phyloP scores from a whole-genome alignment of 495 filamentous ascomycete genomes.

The Evernia prunastri region DNA sequence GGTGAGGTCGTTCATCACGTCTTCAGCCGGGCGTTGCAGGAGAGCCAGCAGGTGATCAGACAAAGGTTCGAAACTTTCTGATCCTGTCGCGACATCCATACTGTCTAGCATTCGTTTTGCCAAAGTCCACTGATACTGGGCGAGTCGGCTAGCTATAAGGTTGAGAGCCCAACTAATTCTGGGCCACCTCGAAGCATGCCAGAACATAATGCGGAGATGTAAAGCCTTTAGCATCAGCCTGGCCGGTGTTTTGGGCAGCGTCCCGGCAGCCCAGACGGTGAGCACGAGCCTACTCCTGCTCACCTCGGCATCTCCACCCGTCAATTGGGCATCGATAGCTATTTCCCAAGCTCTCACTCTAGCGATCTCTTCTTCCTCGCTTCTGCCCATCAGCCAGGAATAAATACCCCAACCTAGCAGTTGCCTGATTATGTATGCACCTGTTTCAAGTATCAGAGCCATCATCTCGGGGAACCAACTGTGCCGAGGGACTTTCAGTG shows the following conservation, averaged over 20 bases:
- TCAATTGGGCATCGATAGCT: constrained; percentile 87
- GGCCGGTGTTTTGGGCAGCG: constrained; percentile 74
- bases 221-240: constrained; percentile 88
- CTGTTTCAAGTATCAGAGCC: constrained; percentile 68
- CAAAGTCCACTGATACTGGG: constrained; percentile 71
- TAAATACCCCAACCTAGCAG: constrained; percentile 69
- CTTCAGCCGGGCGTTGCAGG: constrained; percentile 67
- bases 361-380: constrained; percentile 77
- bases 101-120: constrained; percentile 59
- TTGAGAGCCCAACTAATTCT: constrained; percentile 43
- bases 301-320: constrained; percentile 87
- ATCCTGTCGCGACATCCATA: constrained; percentile 27
- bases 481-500: constrained; percentile 87
- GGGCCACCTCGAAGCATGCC: constrained; percentile 54
- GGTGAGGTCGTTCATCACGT: constrained; percentile 68
- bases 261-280: constrained; percentile 82
- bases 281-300: constrained; percentile 80
- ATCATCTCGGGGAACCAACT: constrained; percentile 77
- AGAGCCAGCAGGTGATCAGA: constrained; percentile 69
- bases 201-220: constrained; percentile 81
- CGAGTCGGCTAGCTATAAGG: constrained; percentile 58
- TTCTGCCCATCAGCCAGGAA: constrained; percentile 69
- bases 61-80: constrained; percentile 55
- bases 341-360: constrained; percentile 92
- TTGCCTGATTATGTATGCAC: constrained; percentile 75